Percentiles rank a stretch among this genome's conserved stretches.
phyloP scores from a whole-genome alignment of 441 rosid species.

The Eruca vesicaria region DNA sequence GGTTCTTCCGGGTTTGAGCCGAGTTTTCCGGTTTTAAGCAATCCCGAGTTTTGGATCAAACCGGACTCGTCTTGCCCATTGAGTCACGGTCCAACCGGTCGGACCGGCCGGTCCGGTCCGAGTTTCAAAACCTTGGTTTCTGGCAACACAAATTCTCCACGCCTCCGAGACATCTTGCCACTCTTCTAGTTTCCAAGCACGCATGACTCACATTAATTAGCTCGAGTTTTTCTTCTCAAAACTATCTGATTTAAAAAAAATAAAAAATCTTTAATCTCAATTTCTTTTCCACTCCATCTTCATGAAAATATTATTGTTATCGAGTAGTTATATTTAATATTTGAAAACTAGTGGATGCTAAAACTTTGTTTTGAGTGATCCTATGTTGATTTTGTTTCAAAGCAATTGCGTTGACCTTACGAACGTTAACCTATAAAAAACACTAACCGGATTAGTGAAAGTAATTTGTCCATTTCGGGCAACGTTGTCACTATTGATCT shows the following conservation, averaged over 20 bases:
- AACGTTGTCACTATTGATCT: neutral
- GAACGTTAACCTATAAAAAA: neutral
- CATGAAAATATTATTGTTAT: neutral
- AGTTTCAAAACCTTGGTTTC: neutral
- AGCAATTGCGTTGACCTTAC: neutral
- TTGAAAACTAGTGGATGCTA: neutral
- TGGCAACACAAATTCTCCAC: neutral
- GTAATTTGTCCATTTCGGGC: neutral
- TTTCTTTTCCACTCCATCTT: neutral
- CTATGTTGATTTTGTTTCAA: neutral
- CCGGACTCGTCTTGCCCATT: too few species aligned
- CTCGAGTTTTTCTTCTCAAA: neutral
- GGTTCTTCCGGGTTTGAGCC: neutral
- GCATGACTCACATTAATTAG: neutral
- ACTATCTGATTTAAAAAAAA: neutral
- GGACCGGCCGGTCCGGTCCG: too few species aligned
- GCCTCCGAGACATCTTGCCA: neutral
- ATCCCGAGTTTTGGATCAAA: too few species aligned
- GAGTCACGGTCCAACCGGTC: too few species aligned
- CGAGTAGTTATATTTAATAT: neutral
- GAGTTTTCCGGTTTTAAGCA: neutral
- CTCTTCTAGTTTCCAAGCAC: neutral
- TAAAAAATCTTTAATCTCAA: neutral
- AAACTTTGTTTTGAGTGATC: neutral
- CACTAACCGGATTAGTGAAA: neutral